Evolutionary conservation across 768 basidiomycete species (phyloP), one percentile per base, ranked within the genome.

Genomic region (Polyporus arcularius): DNA sequence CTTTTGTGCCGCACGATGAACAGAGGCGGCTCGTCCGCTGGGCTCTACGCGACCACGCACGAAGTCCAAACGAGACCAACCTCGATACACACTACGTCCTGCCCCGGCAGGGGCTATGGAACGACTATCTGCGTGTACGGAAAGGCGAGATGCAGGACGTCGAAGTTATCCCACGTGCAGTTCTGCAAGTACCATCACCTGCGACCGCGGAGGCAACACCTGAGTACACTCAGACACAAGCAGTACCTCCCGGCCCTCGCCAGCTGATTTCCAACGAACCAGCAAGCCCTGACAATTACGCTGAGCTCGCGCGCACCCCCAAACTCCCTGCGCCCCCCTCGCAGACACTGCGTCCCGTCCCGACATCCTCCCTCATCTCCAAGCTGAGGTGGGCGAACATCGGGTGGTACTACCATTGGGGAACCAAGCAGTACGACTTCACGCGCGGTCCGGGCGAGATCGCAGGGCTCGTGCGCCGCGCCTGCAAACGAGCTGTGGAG

Each of bases 341-440:
- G 3, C 70, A 79, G 2, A 85, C 85, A 2, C 77, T 83, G 3
- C 78, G 74, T 11, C 80, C 88, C 1, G 71, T 77, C 8, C 71
- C 73, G 3, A 76, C 84, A 2, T 83, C 83, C 0, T 75, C 81
- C 30, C 81, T 98, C 14, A 67, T 96, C 15, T 79, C 78, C 5
- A 95, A 92, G 71, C 72, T 99, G 50, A 83, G 96, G 50, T 99
- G 96, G 96, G 90, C 94, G 1, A 98, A 96, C 68, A 89, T 99
- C 51, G 96, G 96, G 10, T 92, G 91, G 86, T 92, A 84, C 54
- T 99, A 99, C 73, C 94, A 98, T 76, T 98, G 96, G 96, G 91
- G 92, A 3, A 91, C 86, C 31, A 99, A 98, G 69, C 88, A 91
- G 60, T 99, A 99, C 70, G 93, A 97, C 69, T 95, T 97, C 65